A percentile compares a stretch with the other conserved stretches of the same genome.
Conservation (phyloP, 768 basidiomycete species). For the Leccinum aurantiacum region DNA sequence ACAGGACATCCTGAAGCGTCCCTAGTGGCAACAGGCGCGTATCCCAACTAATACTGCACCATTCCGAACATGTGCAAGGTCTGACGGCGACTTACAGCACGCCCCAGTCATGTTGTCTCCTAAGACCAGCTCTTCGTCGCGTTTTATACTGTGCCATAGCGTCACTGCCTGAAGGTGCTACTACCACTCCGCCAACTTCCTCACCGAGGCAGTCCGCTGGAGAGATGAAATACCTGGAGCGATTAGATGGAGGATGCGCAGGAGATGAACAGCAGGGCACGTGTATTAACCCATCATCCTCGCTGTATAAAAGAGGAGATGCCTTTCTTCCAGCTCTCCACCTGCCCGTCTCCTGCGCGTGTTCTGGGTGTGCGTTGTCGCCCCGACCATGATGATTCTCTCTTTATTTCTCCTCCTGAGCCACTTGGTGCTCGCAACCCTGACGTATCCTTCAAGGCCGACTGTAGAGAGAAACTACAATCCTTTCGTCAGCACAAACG, state of each 20-base stretch:
- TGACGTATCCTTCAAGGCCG: slow-evolving; percentile 35
- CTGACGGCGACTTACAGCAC: neutral
- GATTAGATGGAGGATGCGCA: neutral
- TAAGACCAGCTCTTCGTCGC: neutral
- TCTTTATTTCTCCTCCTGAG: slow-evolving; percentile 29
- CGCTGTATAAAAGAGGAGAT: slow-evolving; percentile 20
- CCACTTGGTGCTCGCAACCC: slow-evolving; percentile 31
- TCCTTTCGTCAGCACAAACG: slow-evolving; percentile 46
- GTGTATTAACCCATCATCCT: neutral
- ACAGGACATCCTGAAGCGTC: neutral
- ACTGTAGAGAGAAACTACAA: slow-evolving; percentile 30
- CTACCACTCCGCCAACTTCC: neutral
- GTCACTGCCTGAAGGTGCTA: neutral
- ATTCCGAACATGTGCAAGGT: neutral
- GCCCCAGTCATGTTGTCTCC: neutral
- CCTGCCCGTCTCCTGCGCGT: slow-evolving; percentile 1
- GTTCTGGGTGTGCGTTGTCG: slow-evolving; percentile 8
- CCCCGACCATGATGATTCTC: slow-evolving; percentile 38
- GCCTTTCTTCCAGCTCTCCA: neutral
- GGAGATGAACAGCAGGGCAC: slow-evolving; percentile 11
- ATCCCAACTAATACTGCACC: neutral
- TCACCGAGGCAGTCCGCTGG: neutral
- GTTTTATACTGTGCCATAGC: neutral
- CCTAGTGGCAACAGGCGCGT: neutral
- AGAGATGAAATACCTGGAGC: slow-evolving; percentile 6